Evolutionary conservation across 305 asterid genomes (phyloP).

Genomic region (Withania somnifera): DNA sequence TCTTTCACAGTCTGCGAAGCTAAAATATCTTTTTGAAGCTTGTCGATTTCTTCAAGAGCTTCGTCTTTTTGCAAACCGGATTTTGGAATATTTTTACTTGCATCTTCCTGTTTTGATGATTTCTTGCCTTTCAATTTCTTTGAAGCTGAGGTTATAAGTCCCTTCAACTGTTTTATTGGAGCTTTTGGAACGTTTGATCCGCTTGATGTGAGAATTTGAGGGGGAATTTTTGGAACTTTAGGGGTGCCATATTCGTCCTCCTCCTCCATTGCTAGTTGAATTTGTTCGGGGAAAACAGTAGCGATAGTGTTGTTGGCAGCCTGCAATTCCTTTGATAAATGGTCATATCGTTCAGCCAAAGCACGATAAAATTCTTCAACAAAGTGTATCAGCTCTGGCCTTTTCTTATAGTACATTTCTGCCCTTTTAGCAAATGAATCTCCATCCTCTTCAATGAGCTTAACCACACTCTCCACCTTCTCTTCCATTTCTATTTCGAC

Average conservation of each 20-base stretch:
- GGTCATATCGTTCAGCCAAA: slow-evolving; percentile 82
- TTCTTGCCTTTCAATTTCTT: slow-evolving; percentile 34
- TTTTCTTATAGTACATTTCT: slow-evolving; percentile 87
- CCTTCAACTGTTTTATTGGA: slow-evolving; percentile 48
- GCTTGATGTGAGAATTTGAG: slow-evolving; percentile 13
- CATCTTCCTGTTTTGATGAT: slow-evolving; percentile 3
- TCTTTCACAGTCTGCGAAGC: slow-evolving; percentile 69
- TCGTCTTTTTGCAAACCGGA: slow-evolving; percentile 48
- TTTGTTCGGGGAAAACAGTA: slow-evolving; percentile 70
- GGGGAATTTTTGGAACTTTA: slow-evolving; percentile 12
- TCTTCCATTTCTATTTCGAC: slow-evolving; percentile 66
- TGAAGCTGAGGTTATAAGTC: slow-evolving; percentile 39
- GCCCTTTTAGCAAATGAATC: slow-evolving; percentile 93
- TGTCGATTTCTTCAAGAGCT: slow-evolving; percentile 56
- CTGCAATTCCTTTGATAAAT: slow-evolving; percentile 70
- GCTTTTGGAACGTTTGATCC: slow-evolving; percentile 35
- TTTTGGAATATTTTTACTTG: slow-evolving; percentile 8
- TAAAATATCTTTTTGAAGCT: slow-evolving; percentile 66
- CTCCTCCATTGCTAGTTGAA: slow-evolving; percentile 52
- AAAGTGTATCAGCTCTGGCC: slow-evolving; percentile 78
- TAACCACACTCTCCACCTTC: slow-evolving; percentile 49
- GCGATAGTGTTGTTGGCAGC: slow-evolving; percentile 86
- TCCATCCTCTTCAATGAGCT: slow-evolving; percentile 80
- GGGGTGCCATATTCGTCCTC: slow-evolving; percentile 36
- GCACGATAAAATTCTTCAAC: slow-evolving; percentile 73